Evolutionary conservation across 148 eudicot species (phyloP).

Genomic region (Silene uniflora): DNA sequence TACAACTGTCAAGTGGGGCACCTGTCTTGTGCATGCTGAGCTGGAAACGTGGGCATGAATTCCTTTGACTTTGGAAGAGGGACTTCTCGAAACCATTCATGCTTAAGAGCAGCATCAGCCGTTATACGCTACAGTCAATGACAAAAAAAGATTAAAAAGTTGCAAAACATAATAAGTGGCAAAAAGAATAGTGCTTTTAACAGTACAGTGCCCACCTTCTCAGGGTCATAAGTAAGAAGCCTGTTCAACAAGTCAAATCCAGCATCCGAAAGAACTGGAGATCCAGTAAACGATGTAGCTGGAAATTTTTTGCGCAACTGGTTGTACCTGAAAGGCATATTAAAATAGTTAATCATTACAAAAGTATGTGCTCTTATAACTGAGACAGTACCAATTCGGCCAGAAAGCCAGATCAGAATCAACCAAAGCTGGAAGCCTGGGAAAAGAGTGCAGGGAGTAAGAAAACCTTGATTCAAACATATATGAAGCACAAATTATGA

Average conservation of each 20-base stretch:
- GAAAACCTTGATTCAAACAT: conserved; percentile 37
- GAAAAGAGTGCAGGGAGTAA: conserved; percentile 80
- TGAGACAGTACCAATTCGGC: conserved; percentile 60
- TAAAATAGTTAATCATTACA: conserved; percentile 45
- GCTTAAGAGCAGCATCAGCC: conserved; percentile 82
- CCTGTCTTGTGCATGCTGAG: conserved; percentile 99
- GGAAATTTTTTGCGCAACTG: conserved; percentile 87
- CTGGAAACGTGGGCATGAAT: conserved; percentile 98
- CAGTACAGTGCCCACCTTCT: conserved; percentile 45
- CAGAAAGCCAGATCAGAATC: conserved; percentile 89
- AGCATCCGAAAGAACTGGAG: conserved; percentile 89
- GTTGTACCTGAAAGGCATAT: conserved; percentile 76
- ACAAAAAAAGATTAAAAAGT: conserved; percentile 2
- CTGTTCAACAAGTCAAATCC: conserved; percentile 91
- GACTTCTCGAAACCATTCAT: conserved; percentile 95
- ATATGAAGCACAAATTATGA: conserved; percentile 8
- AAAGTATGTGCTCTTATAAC: conserved; percentile 25
- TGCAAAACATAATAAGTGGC: neutral
- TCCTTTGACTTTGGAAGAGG: conserved; percentile 97
- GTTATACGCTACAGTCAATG: conserved; percentile 67
- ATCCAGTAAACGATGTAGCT: conserved; percentile 89
- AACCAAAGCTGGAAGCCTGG: conserved; percentile 99
- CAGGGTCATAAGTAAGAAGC: conserved; percentile 88
- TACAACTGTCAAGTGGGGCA: conserved; percentile 12
- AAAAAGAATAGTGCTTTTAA: neutral